Evolutionary conservation across 441 rosid genomes (phyloP).

Genomic region (Pelargonium myrrhifolium): DNA sequence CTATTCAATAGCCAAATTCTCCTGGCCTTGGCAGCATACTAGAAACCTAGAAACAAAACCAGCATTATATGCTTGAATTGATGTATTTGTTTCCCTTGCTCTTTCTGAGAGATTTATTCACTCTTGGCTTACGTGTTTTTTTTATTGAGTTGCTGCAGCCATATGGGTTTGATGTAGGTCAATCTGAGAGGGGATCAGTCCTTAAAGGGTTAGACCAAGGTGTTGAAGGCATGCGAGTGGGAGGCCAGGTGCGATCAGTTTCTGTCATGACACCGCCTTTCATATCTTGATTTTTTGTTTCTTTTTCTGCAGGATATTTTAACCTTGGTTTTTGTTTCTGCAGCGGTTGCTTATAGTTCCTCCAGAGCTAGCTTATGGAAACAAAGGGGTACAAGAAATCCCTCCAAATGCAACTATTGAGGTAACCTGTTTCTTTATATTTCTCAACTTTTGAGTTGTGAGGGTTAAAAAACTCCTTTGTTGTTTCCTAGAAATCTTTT

Average conservation of each 20-base stretch:
- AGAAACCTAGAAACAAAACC: neutral
- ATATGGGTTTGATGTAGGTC: constrained; percentile 91
- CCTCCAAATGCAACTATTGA: constrained; percentile 72
- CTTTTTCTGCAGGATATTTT: neutral
- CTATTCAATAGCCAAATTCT: neutral
- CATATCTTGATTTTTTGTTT: neutral
- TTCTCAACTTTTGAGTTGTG: neutral
- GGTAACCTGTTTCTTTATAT: constrained; percentile 25
- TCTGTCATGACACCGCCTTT: constrained; percentile 3
- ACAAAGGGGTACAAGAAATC: constrained; percentile 67
- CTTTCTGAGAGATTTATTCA: neutral
- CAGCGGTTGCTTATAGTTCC: constrained; percentile 80
- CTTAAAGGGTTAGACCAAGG: constrained; percentile 92
- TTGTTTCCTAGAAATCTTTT: neutral
- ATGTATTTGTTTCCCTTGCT: neutral
- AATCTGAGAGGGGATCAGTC: constrained; percentile 77
- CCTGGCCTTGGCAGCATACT: neutral
- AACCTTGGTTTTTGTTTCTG: constrained; percentile 2
- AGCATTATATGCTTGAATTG: neutral
- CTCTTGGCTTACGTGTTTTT: neutral
- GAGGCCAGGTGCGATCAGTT: constrained; percentile 61
- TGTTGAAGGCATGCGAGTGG: constrained; percentile 80
- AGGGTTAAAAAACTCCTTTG: neutral
- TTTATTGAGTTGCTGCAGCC: constrained; percentile 45
- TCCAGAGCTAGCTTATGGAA: constrained; percentile 77